Conservation (phyloP, 164 flowering plant genomes). For the Aristolochia californica region DNA sequence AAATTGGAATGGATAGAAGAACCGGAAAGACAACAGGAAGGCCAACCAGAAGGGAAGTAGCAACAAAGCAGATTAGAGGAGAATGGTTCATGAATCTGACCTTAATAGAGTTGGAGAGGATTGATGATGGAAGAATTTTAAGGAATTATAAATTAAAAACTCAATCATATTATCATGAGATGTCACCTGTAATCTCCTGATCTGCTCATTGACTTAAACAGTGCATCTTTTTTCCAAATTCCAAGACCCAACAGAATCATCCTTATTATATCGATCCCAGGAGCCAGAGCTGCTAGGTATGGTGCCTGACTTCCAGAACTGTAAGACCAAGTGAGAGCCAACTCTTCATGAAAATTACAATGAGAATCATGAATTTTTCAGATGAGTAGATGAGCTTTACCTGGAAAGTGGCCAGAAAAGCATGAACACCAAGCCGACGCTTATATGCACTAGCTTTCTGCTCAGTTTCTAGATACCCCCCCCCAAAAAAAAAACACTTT, state of each 20-base stretch:
- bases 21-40: no score
- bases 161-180: background rate
- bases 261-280: constrained; percentile 62
- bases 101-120: no score
- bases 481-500: constrained; percentile 1
- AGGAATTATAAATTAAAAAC: background rate
- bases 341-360: constrained; percentile 5
- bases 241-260: constrained; percentile 81
- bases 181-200: constrained; percentile 69
- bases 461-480: constrained; percentile 47
- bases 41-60: no score
- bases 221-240: constrained; percentile 65
- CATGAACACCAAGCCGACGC: constrained; percentile 81
- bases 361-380: background rate
- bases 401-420: constrained; percentile 96
- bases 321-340: constrained; percentile 15
- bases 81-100: no score
- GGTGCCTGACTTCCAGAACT: constrained; percentile 58
- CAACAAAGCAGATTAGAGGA: no score
- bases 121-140: no score
- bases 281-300: constrained; percentile 53
- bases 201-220: constrained; percentile 89
- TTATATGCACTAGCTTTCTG: constrained; percentile 83
- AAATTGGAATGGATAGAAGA: no score
- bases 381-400: constrained; percentile 21